Evolutionary conservation across 495 filamentous ascomycete genomes (phyloP), one percentile per base, ranked within the genome.

Genomic region (Lophiotrema nucula): DNA sequence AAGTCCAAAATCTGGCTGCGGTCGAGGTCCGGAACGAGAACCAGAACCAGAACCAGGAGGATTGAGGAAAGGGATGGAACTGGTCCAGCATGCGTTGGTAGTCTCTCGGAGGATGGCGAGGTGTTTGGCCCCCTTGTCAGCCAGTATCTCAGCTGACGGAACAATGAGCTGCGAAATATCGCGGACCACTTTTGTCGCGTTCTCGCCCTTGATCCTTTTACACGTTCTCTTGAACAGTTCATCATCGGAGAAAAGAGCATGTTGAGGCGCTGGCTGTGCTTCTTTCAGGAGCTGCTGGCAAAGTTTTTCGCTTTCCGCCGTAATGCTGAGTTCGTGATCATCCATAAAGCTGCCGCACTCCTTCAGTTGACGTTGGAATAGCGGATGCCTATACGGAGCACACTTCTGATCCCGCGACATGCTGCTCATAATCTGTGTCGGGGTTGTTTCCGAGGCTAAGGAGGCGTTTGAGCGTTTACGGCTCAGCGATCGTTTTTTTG

Each of bases 1-100:
- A 15, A 67, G 27, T 16, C 31, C 22, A 45, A 53, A 67, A 47
- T 65, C 61, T 19, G 65, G 65, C 53, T 67, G 65, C 48, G 65
- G 65, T 49, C 65, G 61, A 43, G 62, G 43, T 15, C 61, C 56
- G 21, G 38, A n/a, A n/a, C n/a, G n/a, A n/a, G 31, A 35, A 35
- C 31, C 8, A 35, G 31, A 35, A 52, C n/a, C 31, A 35, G 31
- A 35, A 35, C 27, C 28, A 13, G 22, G 33, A 25, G 45, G 31
- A 38, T 53, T 57, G 46, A 52, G 8, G 25, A 53, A 60, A 53
- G 47, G 48, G 39, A 46, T 53, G 37, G 48, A 27, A 46, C 53
- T 53, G 23, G 21, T 35, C 56, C 48, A 60, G 49, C 39, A 44
- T 37, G 38, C 49, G 27, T 60, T 60, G 11, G 49, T 60, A 47